These are phyloP conservation scores for Fusarium musae DNA, from an alignment of 2,329 filamentous ascomycete genomes.

Conservation along the genomic window DNA sequence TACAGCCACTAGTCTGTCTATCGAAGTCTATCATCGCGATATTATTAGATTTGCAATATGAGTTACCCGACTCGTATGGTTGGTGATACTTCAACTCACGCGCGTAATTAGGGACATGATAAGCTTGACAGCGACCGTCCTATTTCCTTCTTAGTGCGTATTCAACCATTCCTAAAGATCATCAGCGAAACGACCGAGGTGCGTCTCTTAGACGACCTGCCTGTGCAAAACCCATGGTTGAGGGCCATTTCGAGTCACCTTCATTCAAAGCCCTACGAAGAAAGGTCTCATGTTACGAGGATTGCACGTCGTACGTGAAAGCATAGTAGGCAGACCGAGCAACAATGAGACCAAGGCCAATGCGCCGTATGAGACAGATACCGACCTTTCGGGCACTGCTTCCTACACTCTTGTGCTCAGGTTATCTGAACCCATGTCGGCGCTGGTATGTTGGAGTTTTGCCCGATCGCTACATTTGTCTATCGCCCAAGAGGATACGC, in stretches of 20 bases:
- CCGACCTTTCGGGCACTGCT: background rate
- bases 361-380: background rate
- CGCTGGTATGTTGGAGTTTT: background rate
- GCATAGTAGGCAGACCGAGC: background rate
- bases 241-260: too few species aligned
- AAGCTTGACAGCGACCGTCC: too few species aligned
- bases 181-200: too few species aligned
- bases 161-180: background rate
- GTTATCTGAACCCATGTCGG: background rate
- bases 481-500: background rate
- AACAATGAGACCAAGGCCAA: background rate
- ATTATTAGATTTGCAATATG: background rate
- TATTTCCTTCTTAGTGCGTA: background rate
- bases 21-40: background rate
- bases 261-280: background rate
- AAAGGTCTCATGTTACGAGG: background rate
- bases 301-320: background rate
- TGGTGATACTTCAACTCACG: background rate
- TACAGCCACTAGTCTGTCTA: background rate
- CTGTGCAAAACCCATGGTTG: background rate
- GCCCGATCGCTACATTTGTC: background rate
- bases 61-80: too few species aligned
- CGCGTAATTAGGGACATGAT: too few species aligned
- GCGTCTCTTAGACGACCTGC: background rate
- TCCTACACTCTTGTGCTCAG: too few species aligned